Base-by-base conservation (phyloP, 768 basidiomycete species). In the Daedaleopsis sinensis region DNA sequence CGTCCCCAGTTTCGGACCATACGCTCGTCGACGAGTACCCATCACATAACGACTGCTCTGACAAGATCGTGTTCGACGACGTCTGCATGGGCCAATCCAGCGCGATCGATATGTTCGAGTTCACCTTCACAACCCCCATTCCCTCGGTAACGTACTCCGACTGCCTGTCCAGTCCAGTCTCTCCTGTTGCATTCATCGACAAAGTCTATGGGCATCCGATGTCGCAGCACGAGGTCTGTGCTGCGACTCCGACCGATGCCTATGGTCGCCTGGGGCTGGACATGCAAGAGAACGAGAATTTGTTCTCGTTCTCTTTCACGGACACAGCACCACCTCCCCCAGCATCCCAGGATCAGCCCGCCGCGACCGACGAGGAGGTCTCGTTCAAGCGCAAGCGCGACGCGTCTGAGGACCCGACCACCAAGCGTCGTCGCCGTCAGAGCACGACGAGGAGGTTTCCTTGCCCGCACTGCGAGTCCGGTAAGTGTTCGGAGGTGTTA, bases 341-440 rank as follows among this genome's bases (percentile, higher is more conserved):
- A 42, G 47, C 52, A 42, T 21, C 21, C 4, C 37, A 42, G 11
- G 36, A n/a, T 21, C n/a, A 1, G 2, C 38, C 36, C 52, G 37
- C 36, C 11, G 1, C 52, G 9, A 18, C 37, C 38, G 52, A 10
- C 11, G 19, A 53, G 3, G 27, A 55, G 53, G 1, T 7, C 6
- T 8, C 32, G 43, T 3, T 35, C 36, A 57, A 36, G 18, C 5
- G 23, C 11, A 35, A 52, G 50, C 27, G 27, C 38, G 38, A 42
- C 58, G 43, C 36, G 51, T 3, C n/a, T 27, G 51, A n/a, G 37
- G 49, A 44, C 37, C 38, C 18, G 32, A 27, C 59, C 18, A 32
- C 58, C 11, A 59, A 59, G 36, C 42, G 52, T 18, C 44, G 59
- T 18, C 53, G 53, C 11, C 46, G 38, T 12, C 59, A 61, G 27